Conservation (phyloP, 495 filamentous ascomycete species). For the Xylaria grammica region DNA sequence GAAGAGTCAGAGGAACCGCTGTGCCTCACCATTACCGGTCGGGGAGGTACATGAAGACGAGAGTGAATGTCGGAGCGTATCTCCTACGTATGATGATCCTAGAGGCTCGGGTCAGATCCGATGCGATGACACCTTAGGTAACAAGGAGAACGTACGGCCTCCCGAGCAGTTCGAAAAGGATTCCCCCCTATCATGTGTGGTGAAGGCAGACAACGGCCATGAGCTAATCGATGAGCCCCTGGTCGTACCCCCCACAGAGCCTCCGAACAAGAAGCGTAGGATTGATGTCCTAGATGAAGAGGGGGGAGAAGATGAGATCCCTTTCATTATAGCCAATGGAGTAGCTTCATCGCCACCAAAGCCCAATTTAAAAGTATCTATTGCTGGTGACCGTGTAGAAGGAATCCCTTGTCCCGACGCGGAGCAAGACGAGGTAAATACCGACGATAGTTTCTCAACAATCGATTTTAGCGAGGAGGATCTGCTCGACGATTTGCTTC, state of each 20-base stretch:
- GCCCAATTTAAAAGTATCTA: neutral
- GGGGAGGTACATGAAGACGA: neutral
- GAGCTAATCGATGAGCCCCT: neutral
- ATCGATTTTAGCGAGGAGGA: constrained; percentile 18
- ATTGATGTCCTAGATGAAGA: neutral
- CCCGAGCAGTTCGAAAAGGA: neutral
- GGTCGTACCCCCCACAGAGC: neutral
- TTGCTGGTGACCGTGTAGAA: neutral
- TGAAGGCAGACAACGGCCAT: neutral
- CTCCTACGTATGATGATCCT: constrained; percentile 9
- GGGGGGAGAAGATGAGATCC: neutral
- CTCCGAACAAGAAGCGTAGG: constrained; percentile 13
- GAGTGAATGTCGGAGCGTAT: neutral
- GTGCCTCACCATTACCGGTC: constrained; percentile 1
- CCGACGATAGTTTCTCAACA: neutral
- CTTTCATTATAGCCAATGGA: neutral
- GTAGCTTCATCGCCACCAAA: neutral
- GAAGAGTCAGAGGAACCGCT: constrained; percentile 27
- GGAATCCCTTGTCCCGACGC: neutral
- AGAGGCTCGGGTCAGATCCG: constrained; percentile 22
- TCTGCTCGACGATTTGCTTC: constrained; percentile 1
- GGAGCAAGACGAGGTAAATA: neutral
- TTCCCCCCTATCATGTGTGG: neutral
- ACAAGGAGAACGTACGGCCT: constrained; percentile 19
- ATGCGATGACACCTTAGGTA: constrained; percentile 24